Base-by-base conservation (phyloP, 495 filamentous ascomycete species). In the Neurospora sp. region DNA sequence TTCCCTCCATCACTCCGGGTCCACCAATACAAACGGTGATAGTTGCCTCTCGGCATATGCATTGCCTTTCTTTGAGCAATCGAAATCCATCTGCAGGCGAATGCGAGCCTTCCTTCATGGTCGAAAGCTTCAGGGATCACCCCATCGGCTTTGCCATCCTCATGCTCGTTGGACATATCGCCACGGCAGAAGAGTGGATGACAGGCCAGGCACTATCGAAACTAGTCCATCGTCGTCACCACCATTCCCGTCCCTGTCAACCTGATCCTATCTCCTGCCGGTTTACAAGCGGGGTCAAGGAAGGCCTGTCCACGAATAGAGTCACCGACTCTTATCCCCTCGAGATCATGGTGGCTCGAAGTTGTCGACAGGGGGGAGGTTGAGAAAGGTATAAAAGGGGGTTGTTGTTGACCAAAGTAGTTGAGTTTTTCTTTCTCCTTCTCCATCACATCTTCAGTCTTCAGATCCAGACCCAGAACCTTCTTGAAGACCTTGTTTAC, bases 361-460 rank as follows among this genome's bases (percentile, higher is more conserved):
- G 69, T 72, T 37, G 69, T 73, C 68, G 73, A 73, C 72, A 53
- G 65, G 68, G 74, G 75, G 70, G 44, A 73, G 69, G n/a, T 41
- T 70, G 41, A 48, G 79, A 89, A 79, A 87, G 81, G 80, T 92
- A 92, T 92, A 92, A 89, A 92, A 87, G 81, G 86, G 53, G 82
- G 78, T 71, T 75, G 76, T 82, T 78, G 74, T 85, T 78, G 80
- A 85, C 83, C 76, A 78, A 12, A 14, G 69, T 41, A 16, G 75
- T 75, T 76, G 76, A 69, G 71, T 73, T 81, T 79, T 86, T 80
- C 84, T 84, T 86, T 85, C 88, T 90, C 85, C 83, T 86, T 88
- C 86, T 78, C 76, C 79, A 83, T 83, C 78, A 78, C 76, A 81
- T 82, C 81, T 61, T 78, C 75, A 81, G 75, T 81, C 75, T 73